Percentiles rank a stretch among this genome's conserved stretches.
Evolutionary conservation across 1,284 basidiomycete genomes (phyloP).

Genomic region (Waitea zeae): DNA sequence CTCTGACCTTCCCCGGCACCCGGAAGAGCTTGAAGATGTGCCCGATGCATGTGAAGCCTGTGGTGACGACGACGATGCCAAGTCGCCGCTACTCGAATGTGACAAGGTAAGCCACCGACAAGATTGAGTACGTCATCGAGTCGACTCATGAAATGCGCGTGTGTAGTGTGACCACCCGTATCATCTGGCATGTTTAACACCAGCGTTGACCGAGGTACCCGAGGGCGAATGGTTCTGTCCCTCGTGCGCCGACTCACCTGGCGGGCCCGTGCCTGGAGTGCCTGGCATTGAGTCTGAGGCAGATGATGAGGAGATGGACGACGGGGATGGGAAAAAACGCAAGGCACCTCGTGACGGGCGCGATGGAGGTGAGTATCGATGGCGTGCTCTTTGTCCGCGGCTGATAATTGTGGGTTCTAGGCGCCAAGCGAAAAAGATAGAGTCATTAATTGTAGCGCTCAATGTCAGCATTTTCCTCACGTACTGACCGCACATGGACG

Average conservation of each 20-base stretch:
- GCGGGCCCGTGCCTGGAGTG: conserved; percentile 17
- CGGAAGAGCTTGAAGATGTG: conserved; percentile 49
- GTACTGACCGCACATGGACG: too few species aligned
- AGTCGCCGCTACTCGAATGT: conserved; percentile 60
- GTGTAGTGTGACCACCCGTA: conserved; percentile 80
- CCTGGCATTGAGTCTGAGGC: too few species aligned
- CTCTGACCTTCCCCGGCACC: conserved; percentile 61
- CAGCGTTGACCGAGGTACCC: conserved; percentile 62
- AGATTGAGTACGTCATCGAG: conserved; percentile 1
- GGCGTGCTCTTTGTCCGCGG: neutral
- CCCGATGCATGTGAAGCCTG: conserved; percentile 64
- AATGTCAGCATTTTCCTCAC: too few species aligned
- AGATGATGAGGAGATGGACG: neutral
- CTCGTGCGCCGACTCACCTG: conserved; percentile 28
- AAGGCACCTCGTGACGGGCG: neutral
- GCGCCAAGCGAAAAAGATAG: neutral
- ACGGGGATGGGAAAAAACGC: neutral
- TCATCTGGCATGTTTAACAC: conserved; percentile 68
- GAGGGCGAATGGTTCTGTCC: conserved; percentile 92
- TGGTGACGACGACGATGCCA: conserved; percentile 44
- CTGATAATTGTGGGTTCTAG: neutral
- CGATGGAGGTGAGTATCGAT: neutral
- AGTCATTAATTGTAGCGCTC: too few species aligned
- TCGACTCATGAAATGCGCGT: conserved; percentile 3
- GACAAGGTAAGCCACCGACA: conserved; percentile 45